phyloP scores from a whole-genome alignment of 257 asterid species.

The Plantago elongata region DNA sequence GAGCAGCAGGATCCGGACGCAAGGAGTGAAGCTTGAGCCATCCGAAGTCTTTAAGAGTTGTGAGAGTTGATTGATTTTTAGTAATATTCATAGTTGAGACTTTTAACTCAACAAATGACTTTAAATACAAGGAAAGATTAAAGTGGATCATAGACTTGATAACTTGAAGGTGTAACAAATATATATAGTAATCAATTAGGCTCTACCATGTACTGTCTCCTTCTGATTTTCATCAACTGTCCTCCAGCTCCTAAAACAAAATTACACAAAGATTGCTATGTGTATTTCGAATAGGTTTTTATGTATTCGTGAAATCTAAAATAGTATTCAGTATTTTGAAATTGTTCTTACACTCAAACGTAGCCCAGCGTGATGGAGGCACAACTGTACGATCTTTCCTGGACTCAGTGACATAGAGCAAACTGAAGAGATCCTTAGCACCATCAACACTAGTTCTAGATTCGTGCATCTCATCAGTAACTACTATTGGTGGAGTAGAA shows the following conservation, averaged over 20 bases:
- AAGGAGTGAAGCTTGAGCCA: too few species aligned
- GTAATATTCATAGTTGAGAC: too few species aligned
- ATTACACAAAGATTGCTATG: slow-evolving; percentile 13
- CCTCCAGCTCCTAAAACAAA: slow-evolving; percentile 32
- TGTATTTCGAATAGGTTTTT: background rate
- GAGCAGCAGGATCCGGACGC: too few species aligned
- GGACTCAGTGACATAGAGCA: slow-evolving; percentile 55
- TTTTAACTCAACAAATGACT: too few species aligned
- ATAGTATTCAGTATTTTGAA: background rate
- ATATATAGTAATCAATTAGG: background rate
- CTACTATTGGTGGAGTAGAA: slow-evolving; percentile 29
- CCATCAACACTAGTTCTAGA: slow-evolving; percentile 35
- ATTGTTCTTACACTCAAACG: slow-evolving; percentile 75
- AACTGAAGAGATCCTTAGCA: slow-evolving; percentile 64
- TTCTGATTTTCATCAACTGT: slow-evolving; percentile 13
- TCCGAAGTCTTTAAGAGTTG: too few species aligned
- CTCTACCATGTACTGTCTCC: slow-evolving; percentile 20
- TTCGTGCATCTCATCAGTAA: slow-evolving; percentile 7
- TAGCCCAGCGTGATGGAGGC: slow-evolving; percentile 95
- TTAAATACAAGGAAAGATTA: too few species aligned
- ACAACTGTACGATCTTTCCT: slow-evolving; percentile 65
- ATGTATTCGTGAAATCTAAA: background rate
- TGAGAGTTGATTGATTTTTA: too few species aligned
- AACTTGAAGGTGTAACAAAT: background rate
- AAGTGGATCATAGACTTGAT: too few species aligned